Percentiles rank a stretch among this genome's conserved stretches.
Conservation (phyloP, 75 land plant genomes). For the Sequoia sempervirens region DNA sequence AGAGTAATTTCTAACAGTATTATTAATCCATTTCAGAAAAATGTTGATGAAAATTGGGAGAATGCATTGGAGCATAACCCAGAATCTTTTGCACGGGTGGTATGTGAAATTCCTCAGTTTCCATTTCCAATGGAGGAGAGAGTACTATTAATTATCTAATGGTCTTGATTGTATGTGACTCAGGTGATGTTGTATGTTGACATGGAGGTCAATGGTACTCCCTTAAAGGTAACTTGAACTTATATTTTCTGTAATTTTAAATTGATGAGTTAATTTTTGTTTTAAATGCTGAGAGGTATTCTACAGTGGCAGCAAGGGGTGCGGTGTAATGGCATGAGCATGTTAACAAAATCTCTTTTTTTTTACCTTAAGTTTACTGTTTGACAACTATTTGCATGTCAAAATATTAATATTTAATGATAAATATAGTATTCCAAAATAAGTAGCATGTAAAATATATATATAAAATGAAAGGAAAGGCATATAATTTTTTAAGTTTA, state of each 20-base stretch:
- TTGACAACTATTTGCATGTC: too few relatives aligned
- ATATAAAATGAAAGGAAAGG: too few relatives aligned
- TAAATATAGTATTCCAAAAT: too few relatives aligned
- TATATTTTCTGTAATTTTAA: background rate
- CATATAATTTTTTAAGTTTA: too few relatives aligned
- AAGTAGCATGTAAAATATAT: too few relatives aligned
- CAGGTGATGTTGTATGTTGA: constrained; percentile 99
- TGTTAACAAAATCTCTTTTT: too few relatives aligned
- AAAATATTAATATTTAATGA: too few relatives aligned
- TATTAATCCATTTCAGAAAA: constrained; percentile 55
- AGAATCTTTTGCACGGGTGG: constrained; percentile 97
- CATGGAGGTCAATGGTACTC: constrained; percentile 97
- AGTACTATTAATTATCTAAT: constrained; percentile 6
- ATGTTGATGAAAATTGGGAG: constrained; percentile 96
- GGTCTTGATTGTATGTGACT: constrained; percentile 3
- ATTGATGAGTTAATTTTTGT: background rate
- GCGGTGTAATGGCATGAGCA: too few relatives aligned
- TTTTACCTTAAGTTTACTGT: too few relatives aligned
- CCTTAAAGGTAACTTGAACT: constrained; percentile 67
- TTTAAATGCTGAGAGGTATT: background rate
- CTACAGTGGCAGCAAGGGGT: too few relatives aligned
- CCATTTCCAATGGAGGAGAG: background rate
- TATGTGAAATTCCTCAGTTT: constrained; percentile 21
- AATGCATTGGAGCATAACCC: constrained; percentile 97
- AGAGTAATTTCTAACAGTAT: background rate